Evolutionary conservation across 768 basidiomycete genomes (phyloP), one percentile per base, ranked within the genome.

Genomic region (Lactarius vividus): DNA sequence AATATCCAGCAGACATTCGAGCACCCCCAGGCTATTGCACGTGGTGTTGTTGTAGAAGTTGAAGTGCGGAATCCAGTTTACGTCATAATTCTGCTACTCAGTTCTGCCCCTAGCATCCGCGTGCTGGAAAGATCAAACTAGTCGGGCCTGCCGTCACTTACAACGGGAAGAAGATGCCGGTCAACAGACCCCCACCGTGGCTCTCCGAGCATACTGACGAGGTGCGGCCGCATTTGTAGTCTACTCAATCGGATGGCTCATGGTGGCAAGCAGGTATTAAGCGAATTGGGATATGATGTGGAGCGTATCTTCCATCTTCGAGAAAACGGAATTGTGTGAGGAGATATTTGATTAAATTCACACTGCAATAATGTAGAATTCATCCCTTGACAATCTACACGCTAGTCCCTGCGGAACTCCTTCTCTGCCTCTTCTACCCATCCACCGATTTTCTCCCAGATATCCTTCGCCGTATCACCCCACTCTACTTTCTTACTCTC

Each of bases 1-100:
- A 89, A 92, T 70, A 92, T 98, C 66, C 73, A 82, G 65, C 87
- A 94, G 75, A 94, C 96, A 3, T 98, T 97, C 72, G 84, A 86
- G 39, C 96, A 97, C 76, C 93, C 94, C 8, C 82, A 93, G 79
- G 92, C 92, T 2, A 72, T 87, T 46, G 94, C 94, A 33, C 83
- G 96, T 57, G 79, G 82, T 59, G 84, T 91, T 46, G 85, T 85
- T 0, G 83, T 89, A 31, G 92, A 94, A 71, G 83, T 96, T 59
- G 85, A 94, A 69, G 92, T 92, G 74, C 75, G 84, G 76, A 31
- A 54, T 31, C 53, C 28, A 31, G 9, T 26, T 33, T 23, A 2
- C n/a, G 26, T 33, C 23, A 8, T 9, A 33, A 20, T 15, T 3
- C 55, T 13, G 20, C n/a, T 23, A 52, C 40, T 62, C 28, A 59